phyloP scores from a whole-genome alignment of 768 basidiomycete species.

The Cyclocybe aegerita region DNA sequence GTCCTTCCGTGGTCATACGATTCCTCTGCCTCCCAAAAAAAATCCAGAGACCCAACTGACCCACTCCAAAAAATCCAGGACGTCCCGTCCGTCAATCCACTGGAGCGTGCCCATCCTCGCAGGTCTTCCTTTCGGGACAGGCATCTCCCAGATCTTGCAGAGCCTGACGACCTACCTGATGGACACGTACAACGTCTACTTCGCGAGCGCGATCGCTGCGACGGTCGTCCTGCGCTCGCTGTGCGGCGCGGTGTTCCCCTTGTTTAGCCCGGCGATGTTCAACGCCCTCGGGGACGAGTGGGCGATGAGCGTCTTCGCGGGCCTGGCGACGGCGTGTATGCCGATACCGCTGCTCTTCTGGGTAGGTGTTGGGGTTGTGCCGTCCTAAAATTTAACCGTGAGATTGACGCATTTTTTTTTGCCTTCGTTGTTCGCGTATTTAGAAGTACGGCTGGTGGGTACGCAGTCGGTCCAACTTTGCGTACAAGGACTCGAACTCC shows the following conservation, averaged over 20 bases:
- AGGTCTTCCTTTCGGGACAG: slow-evolving; percentile 64
- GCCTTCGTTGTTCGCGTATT: slow-evolving; percentile 1
- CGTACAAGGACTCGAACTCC: slow-evolving; percentile 35
- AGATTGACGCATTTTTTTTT: neutral
- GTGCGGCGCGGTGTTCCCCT: slow-evolving; percentile 63
- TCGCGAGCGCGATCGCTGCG: slow-evolving; percentile 67
- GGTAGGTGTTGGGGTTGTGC: slow-evolving; percentile 30
- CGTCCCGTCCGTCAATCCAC: slow-evolving; percentile 48
- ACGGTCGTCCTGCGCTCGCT: slow-evolving; percentile 65
- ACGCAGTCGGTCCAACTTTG: slow-evolving; percentile 43
- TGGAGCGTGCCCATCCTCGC: slow-evolving; percentile 71
- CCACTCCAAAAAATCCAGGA: slow-evolving; percentile 33
- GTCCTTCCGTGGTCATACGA: neutral
- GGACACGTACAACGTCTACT: slow-evolving; percentile 67
- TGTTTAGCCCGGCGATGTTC: slow-evolving; percentile 56
- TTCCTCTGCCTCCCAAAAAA: slow-evolving; percentile 1
- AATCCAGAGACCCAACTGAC: neutral
- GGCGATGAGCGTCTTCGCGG: slow-evolving; percentile 56
- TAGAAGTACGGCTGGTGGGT: slow-evolving; percentile 50
- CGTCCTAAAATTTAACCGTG: neutral
- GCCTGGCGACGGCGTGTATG: slow-evolving; percentile 47
- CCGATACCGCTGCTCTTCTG: slow-evolving; percentile 59
- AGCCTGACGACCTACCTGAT: slow-evolving; percentile 70
- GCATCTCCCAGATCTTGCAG: slow-evolving; percentile 64
- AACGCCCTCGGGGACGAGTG: slow-evolving; percentile 49